Conservation (phyloP, 2,329 filamentous ascomycete genomes). For the Aspergillus sclerotialis region DNA sequence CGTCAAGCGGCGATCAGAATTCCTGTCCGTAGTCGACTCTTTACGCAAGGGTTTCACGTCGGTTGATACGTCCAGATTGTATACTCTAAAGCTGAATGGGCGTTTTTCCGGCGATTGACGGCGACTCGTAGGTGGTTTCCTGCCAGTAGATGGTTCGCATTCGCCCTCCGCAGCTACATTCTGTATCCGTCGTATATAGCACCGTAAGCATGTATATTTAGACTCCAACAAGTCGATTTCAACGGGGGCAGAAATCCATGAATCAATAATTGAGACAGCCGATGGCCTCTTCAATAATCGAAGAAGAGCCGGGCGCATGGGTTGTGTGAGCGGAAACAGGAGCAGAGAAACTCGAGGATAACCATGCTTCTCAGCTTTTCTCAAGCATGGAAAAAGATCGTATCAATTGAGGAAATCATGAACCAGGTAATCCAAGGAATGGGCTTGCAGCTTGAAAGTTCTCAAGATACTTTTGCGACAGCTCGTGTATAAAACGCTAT, state of each 20-base stretch:
- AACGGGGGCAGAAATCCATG: slow-evolving; percentile 21
- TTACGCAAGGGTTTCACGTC: slow-evolving; percentile 1
- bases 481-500: too few species aligned
- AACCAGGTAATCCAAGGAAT: background rate
- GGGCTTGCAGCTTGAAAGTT: background rate
- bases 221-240: slow-evolving; percentile 27
- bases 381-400: slow-evolving; percentile 1
- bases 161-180: slow-evolving; percentile 3
- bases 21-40: background rate
- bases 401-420: background rate
- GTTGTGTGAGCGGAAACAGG: slow-evolving; percentile 12
- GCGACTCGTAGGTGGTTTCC: slow-evolving; percentile 3
- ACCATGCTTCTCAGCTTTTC: slow-evolving; percentile 22
- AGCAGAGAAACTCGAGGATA: slow-evolving; percentile 11
- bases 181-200: slow-evolving; percentile 15
- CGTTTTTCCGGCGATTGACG: slow-evolving; percentile 3
- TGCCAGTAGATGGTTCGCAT: slow-evolving; percentile 2
- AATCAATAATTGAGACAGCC: slow-evolving; percentile 31
- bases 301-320: slow-evolving; percentile 39
- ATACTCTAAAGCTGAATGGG: slow-evolving; percentile 15
- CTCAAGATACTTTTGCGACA: background rate
- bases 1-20: slow-evolving; percentile 6
- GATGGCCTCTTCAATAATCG: slow-evolving; percentile 37
- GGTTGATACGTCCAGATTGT: slow-evolving; percentile 20
- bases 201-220: slow-evolving; percentile 20